Conservation (phyloP, 1,284 basidiomycete genomes). For the Fomes fomentarius region DNA sequence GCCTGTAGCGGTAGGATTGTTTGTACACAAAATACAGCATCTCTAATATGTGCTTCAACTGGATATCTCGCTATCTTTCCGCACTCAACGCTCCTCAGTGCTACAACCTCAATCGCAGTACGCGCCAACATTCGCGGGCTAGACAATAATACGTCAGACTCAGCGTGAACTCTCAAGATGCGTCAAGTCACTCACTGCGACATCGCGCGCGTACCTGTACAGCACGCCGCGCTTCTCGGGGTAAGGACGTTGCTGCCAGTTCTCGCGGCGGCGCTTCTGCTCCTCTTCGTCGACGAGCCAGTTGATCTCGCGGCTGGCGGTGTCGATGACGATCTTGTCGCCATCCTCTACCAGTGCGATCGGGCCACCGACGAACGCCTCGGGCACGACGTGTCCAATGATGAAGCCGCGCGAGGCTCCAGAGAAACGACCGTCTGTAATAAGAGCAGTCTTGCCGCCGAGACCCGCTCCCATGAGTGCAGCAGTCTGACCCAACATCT, state of each 20-base stretch:
- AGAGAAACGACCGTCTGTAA: conserved; percentile 97
- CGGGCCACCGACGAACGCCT: conserved; percentile 91
- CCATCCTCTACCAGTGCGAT: conserved; percentile 95
- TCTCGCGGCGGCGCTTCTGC: conserved; percentile 66
- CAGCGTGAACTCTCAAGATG: not conserved
- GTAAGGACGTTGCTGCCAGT: conserved; percentile 72
- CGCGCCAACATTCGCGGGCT: conserved; percentile 79
- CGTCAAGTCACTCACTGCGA: conserved; percentile 59
- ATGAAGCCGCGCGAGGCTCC: conserved; percentile 73
- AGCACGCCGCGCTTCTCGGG: conserved; percentile 76
- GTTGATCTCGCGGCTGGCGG: conserved; percentile 77
- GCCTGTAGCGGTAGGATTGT: too few species aligned
- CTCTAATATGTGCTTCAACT: too few species aligned
- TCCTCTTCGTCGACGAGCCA: conserved; percentile 86
- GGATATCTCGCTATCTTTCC: too few species aligned
- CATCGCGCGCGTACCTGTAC: conserved; percentile 78
- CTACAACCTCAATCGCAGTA: conserved; percentile 69
- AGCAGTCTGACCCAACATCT: conserved; percentile 80
- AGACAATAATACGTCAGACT: conserved; percentile 16
- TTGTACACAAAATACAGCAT: too few species aligned
- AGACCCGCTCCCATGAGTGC: conserved; percentile 94
- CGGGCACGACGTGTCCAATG: conserved; percentile 88
- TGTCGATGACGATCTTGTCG: conserved; percentile 84
- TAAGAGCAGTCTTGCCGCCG: conserved; percentile 86
- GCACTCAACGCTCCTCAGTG: not conserved